Evolutionary conservation across 805 yeast genomes (phyloP), one percentile per base, ranked within the genome.

Genomic region (Brettanomyces bruxellensis): DNA sequence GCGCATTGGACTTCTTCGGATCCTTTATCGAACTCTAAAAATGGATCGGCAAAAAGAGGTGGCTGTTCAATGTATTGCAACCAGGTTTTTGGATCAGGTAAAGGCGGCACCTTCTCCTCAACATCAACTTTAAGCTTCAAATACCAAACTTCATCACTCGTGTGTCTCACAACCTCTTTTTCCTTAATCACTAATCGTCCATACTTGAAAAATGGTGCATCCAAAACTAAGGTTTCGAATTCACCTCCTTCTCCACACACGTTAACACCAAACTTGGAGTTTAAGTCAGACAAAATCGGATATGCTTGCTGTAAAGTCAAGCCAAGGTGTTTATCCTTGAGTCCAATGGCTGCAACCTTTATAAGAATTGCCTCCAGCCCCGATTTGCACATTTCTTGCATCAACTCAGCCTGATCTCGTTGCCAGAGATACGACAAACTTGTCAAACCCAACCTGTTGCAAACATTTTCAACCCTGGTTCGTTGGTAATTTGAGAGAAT

Each of bases 181-280:
- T 71, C 66, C 1, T 54, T 60, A 14, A 84, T 63, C 7, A 64
- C 66, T 40, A 83, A 60, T 45, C 61, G 66, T 36, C 77, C 79
- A 41, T 75, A 68, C 32, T 66, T 67, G 66, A 91, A 93, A 49
- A 87, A 82, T 0, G 96, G 95, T 1, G 95, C 87, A 62, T 93
- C 96, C 28, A 93, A 69, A 3, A 91, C 98, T 54, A 91, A 68
- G 0, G 96, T 83, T 62, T 93, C 99, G 63, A 88, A 93, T 63
- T 93, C 99, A 1, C 99, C 99, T 34, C 99, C 99, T 69, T 93
- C 99, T 12, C 99, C 99, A 67, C 99, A 93, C 0, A 93, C 80
- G 61, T 91, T 96, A 12, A 90, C 86, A 2, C 90, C 95, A 64
- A 78, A 90, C 62, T 69, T 66, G 8, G 60, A 49, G 60, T 89